Conservation (phyloP, 768 basidiomycete genomes). For the Tricholoma flavovirens region DNA sequence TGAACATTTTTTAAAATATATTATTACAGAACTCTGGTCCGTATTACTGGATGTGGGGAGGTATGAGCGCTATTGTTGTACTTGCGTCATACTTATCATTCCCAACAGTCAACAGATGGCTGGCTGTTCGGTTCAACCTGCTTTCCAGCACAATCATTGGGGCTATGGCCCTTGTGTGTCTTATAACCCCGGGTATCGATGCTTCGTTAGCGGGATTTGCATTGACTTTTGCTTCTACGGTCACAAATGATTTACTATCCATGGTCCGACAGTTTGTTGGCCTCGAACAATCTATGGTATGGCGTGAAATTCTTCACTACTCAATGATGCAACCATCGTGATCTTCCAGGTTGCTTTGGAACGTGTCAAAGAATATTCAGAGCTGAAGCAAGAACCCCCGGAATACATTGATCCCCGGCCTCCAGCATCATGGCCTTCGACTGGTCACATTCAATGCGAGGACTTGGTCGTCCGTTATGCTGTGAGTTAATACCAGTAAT, state of each 20-base stretch:
- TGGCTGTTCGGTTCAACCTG: conserved; percentile 82
- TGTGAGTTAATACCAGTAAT: conserved; percentile 27
- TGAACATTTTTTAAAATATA: not conserved
- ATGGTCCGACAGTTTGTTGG: too few species aligned
- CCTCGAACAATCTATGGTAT: too few species aligned
- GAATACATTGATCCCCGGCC: conserved; percentile 89
- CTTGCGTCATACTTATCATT: not conserved
- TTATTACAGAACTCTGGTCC: conserved; percentile 50
- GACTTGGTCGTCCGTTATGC: conserved; percentile 75
- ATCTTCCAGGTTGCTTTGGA: conserved; percentile 62
- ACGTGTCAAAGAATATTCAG: conserved; percentile 88
- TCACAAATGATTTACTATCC: conserved; percentile 68
- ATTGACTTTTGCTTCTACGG: conserved; percentile 74
- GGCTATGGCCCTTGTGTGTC: conserved; percentile 60
- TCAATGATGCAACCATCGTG: too few species aligned
- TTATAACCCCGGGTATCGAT: conserved; percentile 64
- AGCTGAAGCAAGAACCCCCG: conserved; percentile 67
- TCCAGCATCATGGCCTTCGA: conserved; percentile 69
- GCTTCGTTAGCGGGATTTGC: conserved; percentile 86
- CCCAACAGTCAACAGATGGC: conserved; percentile 77
- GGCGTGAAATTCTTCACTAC: too few species aligned
- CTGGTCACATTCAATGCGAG: conserved; percentile 64
- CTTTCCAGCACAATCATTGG: conserved; percentile 69
- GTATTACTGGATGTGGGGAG: conserved; percentile 91
- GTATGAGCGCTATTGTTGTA: conserved; percentile 24